Percentiles rank a stretch among this genome's conserved stretches.
Evolutionary conservation across 2,329 filamentous ascomycete species (phyloP).

Genomic region (Hypoxylon sp.): DNA sequence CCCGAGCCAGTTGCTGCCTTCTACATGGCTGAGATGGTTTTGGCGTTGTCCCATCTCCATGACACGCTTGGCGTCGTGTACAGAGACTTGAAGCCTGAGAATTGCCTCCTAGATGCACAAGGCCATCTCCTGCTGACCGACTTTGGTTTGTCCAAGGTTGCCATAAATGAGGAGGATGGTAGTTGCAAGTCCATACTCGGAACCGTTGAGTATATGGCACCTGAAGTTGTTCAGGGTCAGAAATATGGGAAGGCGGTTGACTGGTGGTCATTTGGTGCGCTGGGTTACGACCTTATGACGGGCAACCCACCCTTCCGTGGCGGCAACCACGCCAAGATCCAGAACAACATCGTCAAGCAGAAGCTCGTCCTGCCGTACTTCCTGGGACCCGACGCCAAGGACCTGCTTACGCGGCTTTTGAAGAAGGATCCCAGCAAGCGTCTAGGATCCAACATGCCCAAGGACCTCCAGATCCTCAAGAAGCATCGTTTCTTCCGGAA

Average conservation of each 20-base stretch:
- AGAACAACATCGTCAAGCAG: slow-evolving; percentile 94
- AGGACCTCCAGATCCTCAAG: slow-evolving; percentile 86
- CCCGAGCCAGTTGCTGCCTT: slow-evolving; percentile 88
- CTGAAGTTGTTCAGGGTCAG: slow-evolving; percentile 87
- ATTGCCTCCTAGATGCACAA: slow-evolving; percentile 89
- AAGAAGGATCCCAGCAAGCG: slow-evolving; percentile 93
- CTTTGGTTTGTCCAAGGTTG: slow-evolving; percentile 95
- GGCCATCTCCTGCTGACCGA: slow-evolving; percentile 95
- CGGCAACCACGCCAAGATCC: slow-evolving; percentile 91
- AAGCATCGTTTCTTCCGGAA: slow-evolving; percentile 95
- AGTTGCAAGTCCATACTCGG: slow-evolving; percentile 90
- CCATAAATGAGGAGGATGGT: slow-evolving; percentile 72
- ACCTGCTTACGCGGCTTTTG: slow-evolving; percentile 86
- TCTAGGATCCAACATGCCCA: slow-evolving; percentile 86
- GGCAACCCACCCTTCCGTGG: slow-evolving; percentile 91
- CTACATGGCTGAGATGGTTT: slow-evolving; percentile 98
- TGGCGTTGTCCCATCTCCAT: slow-evolving; percentile 93
- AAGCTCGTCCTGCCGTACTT: slow-evolving; percentile 91
- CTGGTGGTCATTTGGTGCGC: slow-evolving; percentile 97
- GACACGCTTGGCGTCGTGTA: slow-evolving; percentile 93
- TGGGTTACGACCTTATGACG: slow-evolving; percentile 92
- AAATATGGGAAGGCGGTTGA: slow-evolving; percentile 95
- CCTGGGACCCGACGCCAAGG: slow-evolving; percentile 89
- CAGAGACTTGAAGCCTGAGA: slow-evolving; percentile 96
- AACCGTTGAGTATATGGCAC: slow-evolving; percentile 98